Conservation (phyloP, 2,329 filamentous ascomycete species). For the Elsinoe perseae region DNA sequence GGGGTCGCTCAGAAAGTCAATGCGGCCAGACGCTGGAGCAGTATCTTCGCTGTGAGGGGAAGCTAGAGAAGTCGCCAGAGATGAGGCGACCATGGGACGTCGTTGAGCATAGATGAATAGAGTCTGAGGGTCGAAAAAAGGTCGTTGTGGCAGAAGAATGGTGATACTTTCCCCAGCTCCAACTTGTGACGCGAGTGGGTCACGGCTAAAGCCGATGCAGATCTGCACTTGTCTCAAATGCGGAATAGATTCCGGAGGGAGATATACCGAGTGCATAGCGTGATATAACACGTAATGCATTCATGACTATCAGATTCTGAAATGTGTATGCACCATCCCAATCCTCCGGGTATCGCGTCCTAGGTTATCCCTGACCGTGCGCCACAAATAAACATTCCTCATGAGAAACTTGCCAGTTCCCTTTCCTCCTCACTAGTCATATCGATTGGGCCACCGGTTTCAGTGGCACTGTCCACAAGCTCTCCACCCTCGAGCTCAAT, state of each 20-base stretch:
- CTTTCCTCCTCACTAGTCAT: slow-evolving; percentile 16
- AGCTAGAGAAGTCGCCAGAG: not conserved
- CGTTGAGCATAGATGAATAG: not conserved
- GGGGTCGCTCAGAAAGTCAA: not conserved
- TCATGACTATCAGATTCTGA: not conserved
- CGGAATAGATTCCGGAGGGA: not conserved
- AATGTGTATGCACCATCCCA: not conserved
- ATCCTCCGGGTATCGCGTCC: not conserved
- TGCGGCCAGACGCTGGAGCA: not conserved
- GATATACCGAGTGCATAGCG: not conserved
- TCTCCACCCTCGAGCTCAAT: slow-evolving; percentile 19
- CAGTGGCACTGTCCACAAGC: slow-evolving; percentile 8
- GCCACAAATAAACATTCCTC: not conserved
- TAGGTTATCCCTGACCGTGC: not conserved
- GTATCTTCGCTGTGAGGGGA: not conserved
- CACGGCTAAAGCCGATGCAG: slow-evolving; percentile 3
- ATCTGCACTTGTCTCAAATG: not conserved
- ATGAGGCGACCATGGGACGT: not conserved
- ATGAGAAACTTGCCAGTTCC: slow-evolving; percentile 14
- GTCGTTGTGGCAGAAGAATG: slow-evolving; percentile 1
- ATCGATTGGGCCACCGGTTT: slow-evolving; percentile 8
- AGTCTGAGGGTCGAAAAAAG: not conserved
- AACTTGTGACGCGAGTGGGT: slow-evolving; percentile 9
- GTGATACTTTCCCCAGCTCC: slow-evolving; percentile 4
- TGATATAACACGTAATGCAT: not conserved